Conservation (phyloP, 2,329 filamentous ascomycete genomes). For the Zymoseptoria passerinii region DNA sequence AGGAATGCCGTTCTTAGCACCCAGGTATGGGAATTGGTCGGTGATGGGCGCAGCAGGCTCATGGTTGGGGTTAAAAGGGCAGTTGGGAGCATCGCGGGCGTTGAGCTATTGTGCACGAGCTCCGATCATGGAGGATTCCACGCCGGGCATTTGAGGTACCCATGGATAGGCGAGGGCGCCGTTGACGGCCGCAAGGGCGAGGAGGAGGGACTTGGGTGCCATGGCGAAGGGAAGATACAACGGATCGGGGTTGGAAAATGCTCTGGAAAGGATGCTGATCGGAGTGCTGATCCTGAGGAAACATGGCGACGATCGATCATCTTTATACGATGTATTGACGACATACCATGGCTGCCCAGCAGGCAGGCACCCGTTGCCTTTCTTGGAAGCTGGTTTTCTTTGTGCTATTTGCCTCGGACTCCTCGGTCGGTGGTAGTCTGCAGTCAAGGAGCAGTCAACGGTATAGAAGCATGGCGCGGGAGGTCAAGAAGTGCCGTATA, state of each 20-base stretch:
- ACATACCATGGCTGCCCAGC: no score
- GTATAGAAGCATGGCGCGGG: not conserved
- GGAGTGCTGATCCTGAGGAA: not conserved
- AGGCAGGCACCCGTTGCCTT: no score
- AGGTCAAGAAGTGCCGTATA: not conserved
- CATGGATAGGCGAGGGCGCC: slow-evolving; percentile 30
- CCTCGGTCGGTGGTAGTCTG: not conserved
- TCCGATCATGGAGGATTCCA: slow-evolving; percentile 28
- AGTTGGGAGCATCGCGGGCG: slow-evolving; percentile 19
- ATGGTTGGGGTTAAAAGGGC: slow-evolving; percentile 33
- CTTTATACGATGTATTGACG: not conserved
- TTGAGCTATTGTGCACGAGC: slow-evolving; percentile 1
- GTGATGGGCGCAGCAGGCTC: slow-evolving; percentile 28
- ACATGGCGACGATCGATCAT: not conserved
- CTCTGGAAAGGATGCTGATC: not conserved
- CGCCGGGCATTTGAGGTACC: slow-evolving; percentile 29
- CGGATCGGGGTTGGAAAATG: not conserved
- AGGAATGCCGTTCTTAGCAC: slow-evolving; percentile 34
- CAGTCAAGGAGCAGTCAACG: not conserved
- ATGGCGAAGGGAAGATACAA: slow-evolving; percentile 1
- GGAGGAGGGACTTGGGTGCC: slow-evolving; percentile 4
- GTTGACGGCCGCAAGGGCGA: slow-evolving; percentile 7
- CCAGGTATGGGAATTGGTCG: slow-evolving; percentile 32
- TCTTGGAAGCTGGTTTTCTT: no score
- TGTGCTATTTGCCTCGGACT: not conserved